A percentile compares a stretch with the other conserved stretches of the same genome.
These are phyloP conservation scores for Curvularia lunata DNA, from an alignment of 2,329 filamentous ascomycete species.

Conservation along the genomic window DNA sequence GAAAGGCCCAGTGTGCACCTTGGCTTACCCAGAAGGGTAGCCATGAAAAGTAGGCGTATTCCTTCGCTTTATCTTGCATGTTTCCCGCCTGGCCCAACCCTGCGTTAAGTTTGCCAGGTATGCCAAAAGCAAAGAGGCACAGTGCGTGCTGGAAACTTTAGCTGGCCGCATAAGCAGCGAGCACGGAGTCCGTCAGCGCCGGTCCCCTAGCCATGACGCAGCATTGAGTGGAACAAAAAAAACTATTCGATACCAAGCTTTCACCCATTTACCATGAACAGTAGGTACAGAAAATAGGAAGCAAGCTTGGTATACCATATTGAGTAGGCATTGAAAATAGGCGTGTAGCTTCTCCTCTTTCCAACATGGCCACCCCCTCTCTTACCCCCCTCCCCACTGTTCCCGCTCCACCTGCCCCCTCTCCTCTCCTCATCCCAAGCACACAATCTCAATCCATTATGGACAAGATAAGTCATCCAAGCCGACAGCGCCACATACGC, in stretches of 20 bases:
- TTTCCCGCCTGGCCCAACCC: neutral
- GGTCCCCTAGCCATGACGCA: neutral
- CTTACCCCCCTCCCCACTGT: neutral
- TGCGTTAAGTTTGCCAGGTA: neutral
- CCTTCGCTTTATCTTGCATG: conserved; percentile 14
- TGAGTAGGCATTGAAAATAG: conserved; percentile 13
- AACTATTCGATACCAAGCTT: neutral
- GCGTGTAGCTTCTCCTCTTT: conserved; percentile 14
- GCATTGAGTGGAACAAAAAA: neutral
- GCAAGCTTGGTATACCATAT: conserved; percentile 3
- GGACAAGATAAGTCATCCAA: neutral
- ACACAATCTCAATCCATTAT: neutral
- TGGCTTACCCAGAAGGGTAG: conserved; percentile 7
- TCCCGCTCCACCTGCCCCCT: neutral
- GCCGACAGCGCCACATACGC: neutral
- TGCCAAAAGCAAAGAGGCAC: neutral
- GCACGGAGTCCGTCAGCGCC: neutral
- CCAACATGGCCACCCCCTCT: neutral
- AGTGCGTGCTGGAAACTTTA: neutral
- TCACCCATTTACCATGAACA: neutral
- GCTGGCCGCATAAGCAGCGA: neutral
- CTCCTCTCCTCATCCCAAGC: neutral
- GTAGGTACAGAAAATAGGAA: conserved; percentile 4
- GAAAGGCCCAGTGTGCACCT: neutral
- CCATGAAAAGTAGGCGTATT: conserved; percentile 16